Evolutionary conservation across 2,329 filamentous ascomycete species (phyloP).

Genomic region (Madurella fahalii): DNA sequence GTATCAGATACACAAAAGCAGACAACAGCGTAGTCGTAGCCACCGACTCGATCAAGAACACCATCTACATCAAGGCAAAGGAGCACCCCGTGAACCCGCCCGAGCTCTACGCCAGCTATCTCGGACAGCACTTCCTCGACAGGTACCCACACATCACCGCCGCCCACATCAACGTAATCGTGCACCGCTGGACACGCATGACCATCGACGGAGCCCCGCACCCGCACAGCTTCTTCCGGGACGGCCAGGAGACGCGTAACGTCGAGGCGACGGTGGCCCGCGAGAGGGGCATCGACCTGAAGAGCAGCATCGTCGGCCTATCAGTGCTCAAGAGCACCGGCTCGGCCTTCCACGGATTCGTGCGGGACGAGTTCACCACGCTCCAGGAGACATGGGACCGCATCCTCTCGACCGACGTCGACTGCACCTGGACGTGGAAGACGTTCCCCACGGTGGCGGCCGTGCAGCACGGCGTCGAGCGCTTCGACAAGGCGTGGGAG

Average conservation of each 20-base stretch:
- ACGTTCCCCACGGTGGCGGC: constrained; percentile 62
- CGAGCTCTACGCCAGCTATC: constrained; percentile 81
- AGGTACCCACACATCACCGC: constrained; percentile 83
- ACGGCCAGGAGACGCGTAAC: constrained; percentile 81
- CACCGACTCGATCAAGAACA: constrained; percentile 98
- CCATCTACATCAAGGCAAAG: constrained; percentile 90
- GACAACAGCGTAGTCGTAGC: constrained; percentile 95
- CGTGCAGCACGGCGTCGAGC: constrained; percentile 58
- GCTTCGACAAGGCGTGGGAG: constrained; percentile 77
- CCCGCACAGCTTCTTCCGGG: constrained; percentile 90
- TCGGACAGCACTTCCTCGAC: constrained; percentile 84
- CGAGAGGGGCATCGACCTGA: constrained; percentile 67
- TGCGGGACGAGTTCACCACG: constrained; percentile 89
- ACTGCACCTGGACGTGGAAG: constrained; percentile 83
- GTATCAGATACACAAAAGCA: constrained; percentile 74
- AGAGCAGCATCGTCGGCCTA: constrained; percentile 73
- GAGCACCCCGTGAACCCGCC: constrained; percentile 88
- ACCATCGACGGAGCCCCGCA: constrained; percentile 81
- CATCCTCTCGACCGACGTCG: constrained; percentile 90
- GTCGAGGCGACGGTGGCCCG: constrained; percentile 69
- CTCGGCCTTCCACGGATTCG: constrained; percentile 91
- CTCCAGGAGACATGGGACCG: constrained; percentile 90
- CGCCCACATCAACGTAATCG: constrained; percentile 75
- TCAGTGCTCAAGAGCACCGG: constrained; percentile 95
- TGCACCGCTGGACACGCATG: constrained; percentile 91